Conservation (phyloP, 2,329 filamentous ascomycete genomes). For the Aspergillus fumigatus region DNA sequence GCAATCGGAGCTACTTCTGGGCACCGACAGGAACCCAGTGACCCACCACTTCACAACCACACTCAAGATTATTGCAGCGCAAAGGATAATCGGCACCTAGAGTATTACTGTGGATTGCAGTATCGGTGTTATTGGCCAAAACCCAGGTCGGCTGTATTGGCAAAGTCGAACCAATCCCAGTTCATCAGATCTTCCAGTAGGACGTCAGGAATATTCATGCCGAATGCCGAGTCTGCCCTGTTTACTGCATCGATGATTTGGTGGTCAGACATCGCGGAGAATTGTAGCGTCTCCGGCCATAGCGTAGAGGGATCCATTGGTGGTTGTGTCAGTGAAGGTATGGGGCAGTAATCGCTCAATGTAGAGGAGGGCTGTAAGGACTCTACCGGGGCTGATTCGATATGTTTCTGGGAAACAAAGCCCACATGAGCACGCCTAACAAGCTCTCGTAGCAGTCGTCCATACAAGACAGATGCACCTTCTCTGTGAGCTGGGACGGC, state of each 20-base stretch:
- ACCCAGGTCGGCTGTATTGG: conserved; percentile 23
- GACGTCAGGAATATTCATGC: conserved; percentile 51
- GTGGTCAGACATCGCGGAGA: conserved; percentile 66
- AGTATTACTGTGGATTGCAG: background rate
- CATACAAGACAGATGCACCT: conserved; percentile 60
- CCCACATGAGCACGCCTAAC: conserved; percentile 35
- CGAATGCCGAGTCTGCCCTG: conserved; percentile 57
- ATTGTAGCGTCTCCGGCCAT: conserved; percentile 54
- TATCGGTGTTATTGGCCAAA: background rate
- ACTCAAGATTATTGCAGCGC: background rate
- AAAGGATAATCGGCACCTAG: background rate
- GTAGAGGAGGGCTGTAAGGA: conserved; percentile 9
- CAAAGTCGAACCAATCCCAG: conserved; percentile 54
- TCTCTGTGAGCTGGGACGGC: conserved; percentile 62
- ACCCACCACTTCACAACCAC: background rate
- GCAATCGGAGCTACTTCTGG: conserved; percentile 27
- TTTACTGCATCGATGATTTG: conserved; percentile 64
- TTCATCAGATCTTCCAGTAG: conserved; percentile 57
- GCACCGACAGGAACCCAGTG: conserved; percentile 17
- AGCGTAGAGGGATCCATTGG: conserved; percentile 28
- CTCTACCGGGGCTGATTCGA: conserved; percentile 10
- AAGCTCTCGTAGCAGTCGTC: conserved; percentile 51
- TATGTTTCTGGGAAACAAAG: conserved; percentile 10
- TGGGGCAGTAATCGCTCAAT: conserved; percentile 14
- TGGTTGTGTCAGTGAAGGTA: conserved; percentile 20